These are phyloP conservation scores for Pharnaceum exiguum DNA, from an alignment of 148 eudicot genomes.

Conservation along the genomic window DNA sequence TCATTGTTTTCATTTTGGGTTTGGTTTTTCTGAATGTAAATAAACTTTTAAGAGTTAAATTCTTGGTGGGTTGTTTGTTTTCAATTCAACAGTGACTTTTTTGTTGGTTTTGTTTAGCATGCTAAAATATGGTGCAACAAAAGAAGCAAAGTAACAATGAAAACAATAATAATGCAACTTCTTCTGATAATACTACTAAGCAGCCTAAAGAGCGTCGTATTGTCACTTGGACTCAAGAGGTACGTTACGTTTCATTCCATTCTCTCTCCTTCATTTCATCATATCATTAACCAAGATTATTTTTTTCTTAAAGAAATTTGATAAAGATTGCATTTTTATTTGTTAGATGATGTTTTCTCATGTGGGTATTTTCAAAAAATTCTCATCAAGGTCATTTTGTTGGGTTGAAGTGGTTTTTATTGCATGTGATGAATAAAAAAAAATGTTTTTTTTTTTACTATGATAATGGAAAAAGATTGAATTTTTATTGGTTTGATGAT, in stretches of 20 bases:
- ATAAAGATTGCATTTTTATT: background rate
- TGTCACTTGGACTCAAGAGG: conserved; percentile 94
- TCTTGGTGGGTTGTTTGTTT: too few relatives aligned
- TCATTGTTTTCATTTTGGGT: background rate
- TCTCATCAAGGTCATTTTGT: too few relatives aligned
- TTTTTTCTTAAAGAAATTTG: too few relatives aligned
- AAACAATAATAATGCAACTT: conserved; percentile 14
- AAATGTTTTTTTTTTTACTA: too few relatives aligned
- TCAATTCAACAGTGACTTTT: conserved; percentile 20
- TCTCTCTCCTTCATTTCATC: conserved; percentile 5
- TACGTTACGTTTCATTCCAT: conserved; percentile 2
- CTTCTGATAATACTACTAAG: conserved; percentile 26
- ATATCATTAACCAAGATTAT: background rate
- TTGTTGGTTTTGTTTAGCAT: background rate
- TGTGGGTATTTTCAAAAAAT: too few relatives aligned
- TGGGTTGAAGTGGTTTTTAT: too few relatives aligned
- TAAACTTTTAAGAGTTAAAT: too few relatives aligned
- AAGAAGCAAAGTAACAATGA: conserved; percentile 26
- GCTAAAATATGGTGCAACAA: background rate
- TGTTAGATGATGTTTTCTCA: too few relatives aligned
- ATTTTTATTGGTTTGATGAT: too few relatives aligned
- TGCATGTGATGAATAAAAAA: too few relatives aligned
- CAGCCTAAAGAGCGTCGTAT: conserved; percentile 71
- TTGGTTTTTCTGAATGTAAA: conserved; percentile 7
- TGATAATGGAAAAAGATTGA: too few relatives aligned